phyloP scores from a whole-genome alignment of 352 stramenopile genomes.

The Phytophthora niederhauseri region DNA sequence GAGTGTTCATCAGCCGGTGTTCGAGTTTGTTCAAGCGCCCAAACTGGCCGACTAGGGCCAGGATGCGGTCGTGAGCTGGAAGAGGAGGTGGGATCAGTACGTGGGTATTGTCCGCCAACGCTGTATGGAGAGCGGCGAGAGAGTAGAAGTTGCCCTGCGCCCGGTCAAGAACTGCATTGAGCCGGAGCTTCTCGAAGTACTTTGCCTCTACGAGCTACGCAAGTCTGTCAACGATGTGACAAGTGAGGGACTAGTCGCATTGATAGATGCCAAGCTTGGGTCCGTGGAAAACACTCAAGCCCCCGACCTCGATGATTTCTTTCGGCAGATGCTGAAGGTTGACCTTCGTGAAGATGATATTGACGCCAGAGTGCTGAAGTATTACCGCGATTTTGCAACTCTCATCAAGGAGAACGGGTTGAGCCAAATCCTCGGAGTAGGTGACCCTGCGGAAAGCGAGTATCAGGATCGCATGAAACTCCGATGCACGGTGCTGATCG shows the following conservation, averaged over 20 bases:
- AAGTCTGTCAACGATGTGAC: not conserved
- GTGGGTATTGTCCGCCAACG: slow-evolving; percentile 5
- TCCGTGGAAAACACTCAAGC: slow-evolving; percentile 17
- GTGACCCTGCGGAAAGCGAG: not conserved
- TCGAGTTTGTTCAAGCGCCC: slow-evolving; percentile 6
- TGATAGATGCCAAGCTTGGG: not conserved
- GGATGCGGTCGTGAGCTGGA: slow-evolving; percentile 6
- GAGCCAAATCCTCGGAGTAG: not conserved
- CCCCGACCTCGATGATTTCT: slow-evolving; percentile 22
- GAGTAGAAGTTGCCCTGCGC: not conserved
- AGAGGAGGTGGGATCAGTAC: slow-evolving; percentile 7
- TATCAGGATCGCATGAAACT: slow-evolving; percentile 19
- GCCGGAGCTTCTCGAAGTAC: not conserved
- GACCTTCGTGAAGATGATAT: slow-evolving; percentile 20
- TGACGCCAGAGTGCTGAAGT: slow-evolving; percentile 23
- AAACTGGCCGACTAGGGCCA: slow-evolving; percentile 1
- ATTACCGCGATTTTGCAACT: slow-evolving; percentile 14
- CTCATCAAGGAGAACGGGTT: slow-evolving; percentile 19
- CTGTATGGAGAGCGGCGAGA: slow-evolving; percentile 5
- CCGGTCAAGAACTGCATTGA: not conserved
- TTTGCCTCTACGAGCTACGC: slow-evolving; percentile 10
- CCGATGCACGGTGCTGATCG: slow-evolving; percentile 6
- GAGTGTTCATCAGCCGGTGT: not conserved
- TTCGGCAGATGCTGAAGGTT: slow-evolving; percentile 19
- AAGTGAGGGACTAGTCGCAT: slow-evolving; percentile 1